Evolutionary conservation across 805 yeast genomes (phyloP).

Genomic region (Starmerella scarabaei): DNA sequence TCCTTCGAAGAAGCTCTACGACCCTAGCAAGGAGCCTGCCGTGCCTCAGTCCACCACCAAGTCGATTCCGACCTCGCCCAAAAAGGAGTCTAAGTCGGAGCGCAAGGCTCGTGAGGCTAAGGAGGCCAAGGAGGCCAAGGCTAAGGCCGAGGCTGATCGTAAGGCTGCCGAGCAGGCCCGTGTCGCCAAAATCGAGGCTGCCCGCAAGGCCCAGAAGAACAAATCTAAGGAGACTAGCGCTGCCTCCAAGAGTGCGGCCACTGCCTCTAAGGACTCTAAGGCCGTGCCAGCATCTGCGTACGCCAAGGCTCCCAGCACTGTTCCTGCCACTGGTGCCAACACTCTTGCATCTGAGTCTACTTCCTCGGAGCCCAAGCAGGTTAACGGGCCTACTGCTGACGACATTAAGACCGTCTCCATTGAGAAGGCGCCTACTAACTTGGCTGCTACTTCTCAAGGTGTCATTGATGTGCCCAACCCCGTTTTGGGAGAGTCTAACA

Average conservation of each 20-base stretch:
- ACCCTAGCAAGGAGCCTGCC: conserved; percentile 2
- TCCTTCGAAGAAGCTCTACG: conserved; percentile 3
- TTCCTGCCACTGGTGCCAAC: no score
- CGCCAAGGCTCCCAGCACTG: no score
- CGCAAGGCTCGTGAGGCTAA: not conserved
- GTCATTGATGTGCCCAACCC: not conserved
- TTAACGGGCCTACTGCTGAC: conserved; percentile 13
- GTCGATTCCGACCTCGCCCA: conserved; percentile 1
- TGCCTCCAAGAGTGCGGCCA: no score
- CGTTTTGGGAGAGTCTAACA: no score
- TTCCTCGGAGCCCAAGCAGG: conserved; percentile 9
- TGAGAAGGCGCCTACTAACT: no score
- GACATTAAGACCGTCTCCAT: conserved; percentile 7
- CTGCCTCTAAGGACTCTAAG: no score
- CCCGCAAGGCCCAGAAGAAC: conserved; percentile 1
- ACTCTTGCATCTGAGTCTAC: no score
- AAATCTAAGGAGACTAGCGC: not conserved
- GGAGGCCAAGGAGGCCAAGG: conserved; percentile 1
- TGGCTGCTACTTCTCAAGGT: not conserved
- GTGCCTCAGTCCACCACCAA: not conserved
- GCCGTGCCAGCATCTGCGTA: no score
- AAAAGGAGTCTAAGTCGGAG: conserved; percentile 6
- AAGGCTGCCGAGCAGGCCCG: no score
- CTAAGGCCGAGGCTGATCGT: no score
- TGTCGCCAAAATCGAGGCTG: no score